phyloP scores from a whole-genome alignment of 2,329 filamentous ascomycete genomes.

The Pseudogymnoascus destructans region DNA sequence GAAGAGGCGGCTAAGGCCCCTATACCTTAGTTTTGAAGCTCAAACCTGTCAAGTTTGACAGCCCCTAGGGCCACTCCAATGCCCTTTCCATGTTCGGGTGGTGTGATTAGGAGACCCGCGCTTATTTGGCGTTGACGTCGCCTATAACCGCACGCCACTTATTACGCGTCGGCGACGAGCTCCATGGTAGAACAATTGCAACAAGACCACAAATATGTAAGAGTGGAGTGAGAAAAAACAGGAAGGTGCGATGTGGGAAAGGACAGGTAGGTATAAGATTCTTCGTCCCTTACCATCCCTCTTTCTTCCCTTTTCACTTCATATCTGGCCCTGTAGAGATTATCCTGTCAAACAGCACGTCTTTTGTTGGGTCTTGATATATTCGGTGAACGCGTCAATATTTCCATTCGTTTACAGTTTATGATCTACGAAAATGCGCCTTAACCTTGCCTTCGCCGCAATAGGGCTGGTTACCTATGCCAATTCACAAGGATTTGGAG shows the following conservation, averaged over 20 bases:
- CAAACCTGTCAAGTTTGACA: slow-evolving; percentile 5
- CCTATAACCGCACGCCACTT: neutral
- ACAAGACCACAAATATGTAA: slow-evolving; percentile 1
- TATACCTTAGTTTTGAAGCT: neutral
- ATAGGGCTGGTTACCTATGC: neutral
- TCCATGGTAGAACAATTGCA: neutral
- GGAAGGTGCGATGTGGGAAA: neutral
- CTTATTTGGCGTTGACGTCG: slow-evolving; percentile 1
- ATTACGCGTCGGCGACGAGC: neutral
- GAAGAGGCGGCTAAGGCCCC: neutral
- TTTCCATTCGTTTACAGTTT: slow-evolving; percentile 1
- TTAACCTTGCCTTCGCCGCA: neutral
- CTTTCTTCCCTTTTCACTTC: neutral
- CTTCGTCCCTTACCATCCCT: neutral
- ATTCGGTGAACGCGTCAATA: slow-evolving; percentile 1
- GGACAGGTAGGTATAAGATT: slow-evolving; percentile 1
- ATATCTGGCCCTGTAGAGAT: neutral
- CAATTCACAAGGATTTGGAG: neutral
- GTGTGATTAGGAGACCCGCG: neutral
- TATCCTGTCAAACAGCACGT: neutral
- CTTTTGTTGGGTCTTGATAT: neutral
- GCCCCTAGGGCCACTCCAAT: neutral
- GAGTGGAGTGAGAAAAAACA: slow-evolving; percentile 2
- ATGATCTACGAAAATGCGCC: slow-evolving; percentile 8
- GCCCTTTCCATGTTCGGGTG: neutral